Conservation (phyloP, 2,329 filamentous ascomycete species). For the Emmonsiellopsis sp. region DNA sequence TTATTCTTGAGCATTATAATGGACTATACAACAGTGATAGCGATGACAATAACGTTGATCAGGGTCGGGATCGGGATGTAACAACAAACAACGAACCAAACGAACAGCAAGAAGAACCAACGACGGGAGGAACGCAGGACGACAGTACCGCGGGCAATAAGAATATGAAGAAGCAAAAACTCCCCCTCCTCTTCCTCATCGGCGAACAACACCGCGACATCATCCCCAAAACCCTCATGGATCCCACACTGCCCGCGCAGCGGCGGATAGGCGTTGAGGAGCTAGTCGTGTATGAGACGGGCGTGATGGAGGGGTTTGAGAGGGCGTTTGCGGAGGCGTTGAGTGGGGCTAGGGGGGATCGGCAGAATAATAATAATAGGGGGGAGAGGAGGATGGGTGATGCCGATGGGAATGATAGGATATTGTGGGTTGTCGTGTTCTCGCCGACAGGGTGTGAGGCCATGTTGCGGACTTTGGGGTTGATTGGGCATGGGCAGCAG, state of each 20-base stretch:
- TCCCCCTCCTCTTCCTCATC: conserved; percentile 72
- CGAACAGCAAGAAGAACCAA: too few species aligned
- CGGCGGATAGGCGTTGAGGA: conserved; percentile 63
- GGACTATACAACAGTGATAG: conserved; percentile 18
- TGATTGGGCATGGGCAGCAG: conserved; percentile 26
- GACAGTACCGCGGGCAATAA: conserved; percentile 2
- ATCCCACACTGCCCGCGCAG: conserved; percentile 39
- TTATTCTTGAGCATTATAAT: conserved; percentile 72
- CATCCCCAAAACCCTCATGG: conserved; percentile 72
- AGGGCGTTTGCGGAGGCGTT: conserved; percentile 52
- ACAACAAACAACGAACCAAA: conserved; percentile 13
- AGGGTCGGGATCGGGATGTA: conserved; percentile 8
- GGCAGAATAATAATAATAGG: conserved; percentile 11
- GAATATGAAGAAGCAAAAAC: conserved; percentile 39
- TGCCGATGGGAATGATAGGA: conserved; percentile 1
- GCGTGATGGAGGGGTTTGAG: conserved; percentile 70
- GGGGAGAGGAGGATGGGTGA: conserved; percentile 11
- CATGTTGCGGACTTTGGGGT: conserved; percentile 47
- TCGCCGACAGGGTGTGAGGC: conserved; percentile 54
- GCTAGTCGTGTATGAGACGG: conserved; percentile 77
- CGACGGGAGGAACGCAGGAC: too few species aligned
- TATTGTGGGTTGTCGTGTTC: conserved; percentile 41
- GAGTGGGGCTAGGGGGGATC: conserved; percentile 6
- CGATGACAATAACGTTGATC: conserved; percentile 4
- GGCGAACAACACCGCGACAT: conserved; percentile 85